Base-by-base conservation (phyloP, 1,284 basidiomycete species). In the Trametes versicolor region DNA sequence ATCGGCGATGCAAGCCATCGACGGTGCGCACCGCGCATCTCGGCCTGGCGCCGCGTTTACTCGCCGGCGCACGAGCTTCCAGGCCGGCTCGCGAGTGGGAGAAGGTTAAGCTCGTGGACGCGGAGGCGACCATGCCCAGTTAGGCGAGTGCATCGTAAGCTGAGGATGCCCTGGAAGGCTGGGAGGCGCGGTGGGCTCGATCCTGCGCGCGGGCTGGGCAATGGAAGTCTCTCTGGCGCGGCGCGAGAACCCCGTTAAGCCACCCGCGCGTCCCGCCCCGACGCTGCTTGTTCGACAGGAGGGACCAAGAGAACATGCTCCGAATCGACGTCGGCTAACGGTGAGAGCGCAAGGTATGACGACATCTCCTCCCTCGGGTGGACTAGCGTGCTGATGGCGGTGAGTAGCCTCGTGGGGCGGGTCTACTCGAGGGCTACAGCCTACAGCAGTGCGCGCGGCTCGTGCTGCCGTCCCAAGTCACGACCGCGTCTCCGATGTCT, bases 221-320 rank as follows among this genome's bases (percentile, higher is more conserved):
- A 54, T 54, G 52, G 52, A 54, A 54, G 52, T n/a, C n/a, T n/a
- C 23, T 17, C 34, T 8, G 36, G 29, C 13, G 36, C 34, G 34
- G 52, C 51, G 51, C 34, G 34, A 39, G 52, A 39, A 54, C 36
- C 21, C 9, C 21, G 36, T 21, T 39, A 54, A 54, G 52, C 36
- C 7, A 10, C n/a, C 12, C 21, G 19, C 34, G 32, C n/a, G 12
- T 19, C 32, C 51, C 34, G 9, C 9, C 32, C 17, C 19, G 41
- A 43, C 15, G 41, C 17, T 43, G 41, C 37, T 39, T 39, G 37
- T 39, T 39, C 15, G 37, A 39, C 37, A 39, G 19, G 32, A 12
- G 8, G 23, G 27, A 15, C n/a, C n/a, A n/a, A n/a, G n/a, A n/a
- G n/a, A n/a, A n/a, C n/a, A n/a, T n/a, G n/a, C n/a, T n/a, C n/a